A percentile compares a stretch with the other conserved stretches of the same genome.
Conservation (phyloP, 2,329 filamentous ascomycete genomes). For the Hymenoscyphus fraxineus region DNA sequence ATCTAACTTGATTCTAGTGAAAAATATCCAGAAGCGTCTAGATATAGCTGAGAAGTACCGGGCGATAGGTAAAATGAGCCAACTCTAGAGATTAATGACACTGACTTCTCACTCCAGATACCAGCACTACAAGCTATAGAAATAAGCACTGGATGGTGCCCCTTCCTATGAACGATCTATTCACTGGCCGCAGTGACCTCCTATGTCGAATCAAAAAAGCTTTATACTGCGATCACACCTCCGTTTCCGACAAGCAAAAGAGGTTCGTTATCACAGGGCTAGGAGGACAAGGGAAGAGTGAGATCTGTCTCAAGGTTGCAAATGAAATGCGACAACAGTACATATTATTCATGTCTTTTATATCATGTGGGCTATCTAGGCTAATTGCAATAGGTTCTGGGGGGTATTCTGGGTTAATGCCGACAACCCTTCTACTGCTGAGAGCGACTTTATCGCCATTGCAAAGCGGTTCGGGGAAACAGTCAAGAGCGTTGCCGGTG, state of each 20-base stretch:
- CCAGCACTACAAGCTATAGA: too few species aligned
- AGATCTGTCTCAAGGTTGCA: slow-evolving; percentile 23
- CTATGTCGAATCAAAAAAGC: slow-evolving; percentile 17
- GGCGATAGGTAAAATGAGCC: too few species aligned
- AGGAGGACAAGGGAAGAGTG: slow-evolving; percentile 26
- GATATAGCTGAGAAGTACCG: too few species aligned
- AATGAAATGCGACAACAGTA: slow-evolving; percentile 25
- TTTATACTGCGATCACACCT: slow-evolving; percentile 1
- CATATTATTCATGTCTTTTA: background rate
- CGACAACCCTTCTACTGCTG: slow-evolving; percentile 17
- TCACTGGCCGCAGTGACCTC: slow-evolving; percentile 22
- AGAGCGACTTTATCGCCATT: slow-evolving; percentile 21
- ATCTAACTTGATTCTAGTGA: slow-evolving; percentile 7
- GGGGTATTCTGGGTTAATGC: slow-evolving; percentile 24
- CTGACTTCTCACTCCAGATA: too few species aligned
- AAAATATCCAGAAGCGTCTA: background rate
- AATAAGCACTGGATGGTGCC: slow-evolving; percentile 23
- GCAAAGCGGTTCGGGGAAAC: slow-evolving; percentile 14
- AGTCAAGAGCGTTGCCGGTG: slow-evolving; percentile 15
- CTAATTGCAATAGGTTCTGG: slow-evolving; percentile 22
- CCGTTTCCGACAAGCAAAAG: slow-evolving; percentile 13
- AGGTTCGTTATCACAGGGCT: slow-evolving; percentile 27
- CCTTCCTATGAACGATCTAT: slow-evolving; percentile 19
- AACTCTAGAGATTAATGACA: too few species aligned
- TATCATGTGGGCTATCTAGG: slow-evolving; percentile 11